Evolutionary conservation across 23 red algal species (phyloP), one percentile per base, ranked within the genome.

Genomic region (Pyropia haitanensis): DNA sequence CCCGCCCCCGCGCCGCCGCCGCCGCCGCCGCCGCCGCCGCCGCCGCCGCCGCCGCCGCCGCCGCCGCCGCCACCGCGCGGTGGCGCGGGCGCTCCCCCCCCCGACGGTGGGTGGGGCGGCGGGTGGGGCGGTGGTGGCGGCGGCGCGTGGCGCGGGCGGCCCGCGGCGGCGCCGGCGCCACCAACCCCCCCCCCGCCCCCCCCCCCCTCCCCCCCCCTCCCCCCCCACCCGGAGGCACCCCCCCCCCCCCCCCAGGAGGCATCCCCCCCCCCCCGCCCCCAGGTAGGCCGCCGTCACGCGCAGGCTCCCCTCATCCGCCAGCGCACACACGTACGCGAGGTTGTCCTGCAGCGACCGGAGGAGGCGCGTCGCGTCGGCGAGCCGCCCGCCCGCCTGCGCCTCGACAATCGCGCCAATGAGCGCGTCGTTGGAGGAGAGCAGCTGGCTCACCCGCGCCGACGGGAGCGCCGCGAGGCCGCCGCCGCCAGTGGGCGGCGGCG

Each of bases 401-500:
- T 72, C 66, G 23, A 84, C 53, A 23, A 84, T 73, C 60, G 79
- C 67, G 20, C 56, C 68, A 51, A 84, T 84, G 27, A 84, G 60
- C 27, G 79, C 67, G 62, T 84, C 60, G 32, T 84, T 84, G 24
- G 71, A 62, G 1, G 66, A 72, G 4, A 84, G 69, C 39, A 46
- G 39, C 39, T 46, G 39, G 7, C 5, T 12, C 8, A 46, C 8
- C 39, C 39, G 39, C 10, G 39, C 39, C 39, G 39, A 4, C 39
- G 39, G 39, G 39, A 46, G 0, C 0, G 39, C 39, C 4, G 39
- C 39, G 39, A 2, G 2, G 30, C 30, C 30, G 30, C 30, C 30
- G 30, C 30, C 30, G 30, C 30, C 30, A 5, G 30, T 5, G 0
- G 39, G 39, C 39, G 4, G 39, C 39, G 10, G 7, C 39, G 5